A percentile compares a stretch with the other conserved stretches of the same genome.
Conservation (phyloP, 495 filamentous ascomycete genomes). For the Glonium stellatum region DNA sequence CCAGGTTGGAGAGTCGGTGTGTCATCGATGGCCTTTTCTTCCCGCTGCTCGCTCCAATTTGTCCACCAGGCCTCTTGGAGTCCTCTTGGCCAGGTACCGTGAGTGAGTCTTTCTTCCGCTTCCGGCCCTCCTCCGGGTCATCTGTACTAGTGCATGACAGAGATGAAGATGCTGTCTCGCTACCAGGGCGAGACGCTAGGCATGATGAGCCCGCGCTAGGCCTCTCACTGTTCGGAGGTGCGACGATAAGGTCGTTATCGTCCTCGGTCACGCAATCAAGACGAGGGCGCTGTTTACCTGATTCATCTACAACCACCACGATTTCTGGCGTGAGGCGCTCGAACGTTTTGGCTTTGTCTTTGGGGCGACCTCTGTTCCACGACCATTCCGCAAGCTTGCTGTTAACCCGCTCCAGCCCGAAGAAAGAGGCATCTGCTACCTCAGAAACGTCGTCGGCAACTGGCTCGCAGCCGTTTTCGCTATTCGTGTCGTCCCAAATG, state of each 20-base stretch:
- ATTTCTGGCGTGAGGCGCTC: conserved; percentile 16
- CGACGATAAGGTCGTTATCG: conserved; percentile 10
- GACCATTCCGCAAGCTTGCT: neutral
- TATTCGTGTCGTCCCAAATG: neutral
- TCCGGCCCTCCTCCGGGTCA: neutral
- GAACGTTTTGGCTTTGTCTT: neutral
- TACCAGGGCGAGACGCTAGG: conserved; percentile 8
- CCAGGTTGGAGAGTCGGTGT: conserved; percentile 13
- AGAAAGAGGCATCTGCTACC: neutral
- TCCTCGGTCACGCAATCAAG: conserved; percentile 10
- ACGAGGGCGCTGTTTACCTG: neutral
- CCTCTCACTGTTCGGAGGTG: conserved; percentile 19
- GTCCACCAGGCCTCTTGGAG: neutral
- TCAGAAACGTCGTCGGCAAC: neutral
- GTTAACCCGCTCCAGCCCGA: neutral
- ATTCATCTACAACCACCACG: conserved; percentile 19
- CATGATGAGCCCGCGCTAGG: conserved; percentile 11
- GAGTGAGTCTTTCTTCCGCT: neutral
- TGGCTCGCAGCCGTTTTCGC: neutral
- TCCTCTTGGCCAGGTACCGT: conserved; percentile 4
- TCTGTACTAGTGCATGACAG: conserved; percentile 1
- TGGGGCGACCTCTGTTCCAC: neutral
- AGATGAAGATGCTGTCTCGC: conserved; percentile 2
- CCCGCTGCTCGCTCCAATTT: neutral
- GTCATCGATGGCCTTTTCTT: conserved; percentile 2